A percentile compares a stretch with the other conserved stretches of the same genome.
Conservation (phyloP, 116 monocot species). For the Iris pallida region DNA sequence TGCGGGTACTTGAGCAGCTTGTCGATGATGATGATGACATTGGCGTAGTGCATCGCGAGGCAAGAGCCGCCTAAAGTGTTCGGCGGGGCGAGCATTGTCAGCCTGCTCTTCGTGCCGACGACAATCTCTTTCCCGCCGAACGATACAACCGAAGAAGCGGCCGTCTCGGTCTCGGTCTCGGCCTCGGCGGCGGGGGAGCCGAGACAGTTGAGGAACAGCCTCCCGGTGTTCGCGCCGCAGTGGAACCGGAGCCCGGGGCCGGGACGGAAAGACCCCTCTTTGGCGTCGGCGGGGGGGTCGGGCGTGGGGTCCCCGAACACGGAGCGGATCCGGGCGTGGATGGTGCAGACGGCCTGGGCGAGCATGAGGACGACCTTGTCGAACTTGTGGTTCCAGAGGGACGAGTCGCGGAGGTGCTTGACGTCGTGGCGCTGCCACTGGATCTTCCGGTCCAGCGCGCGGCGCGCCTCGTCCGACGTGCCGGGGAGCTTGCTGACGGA, state of each 20-base stretch:
- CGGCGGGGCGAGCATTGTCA: slow-evolving; percentile 56
- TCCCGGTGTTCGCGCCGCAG: slow-evolving; percentile 41
- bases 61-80: slow-evolving; percentile 74
- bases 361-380: slow-evolving; percentile 65
- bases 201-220: slow-evolving; percentile 44
- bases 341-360: slow-evolving; percentile 67
- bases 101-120: slow-evolving; percentile 54
- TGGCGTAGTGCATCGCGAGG: slow-evolving; percentile 83
- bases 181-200: slow-evolving; percentile 28
- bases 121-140: slow-evolving; percentile 54
- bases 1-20: slow-evolving; percentile 78
- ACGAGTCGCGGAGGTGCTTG: slow-evolving; percentile 47
- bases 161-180: slow-evolving; percentile 18
- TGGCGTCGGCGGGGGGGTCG: no score
- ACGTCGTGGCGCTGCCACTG: slow-evolving; percentile 71
- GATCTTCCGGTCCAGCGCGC: slow-evolving; percentile 65
- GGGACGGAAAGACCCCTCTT: no score
- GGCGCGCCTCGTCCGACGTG: slow-evolving; percentile 36
- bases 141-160: slow-evolving; percentile 13
- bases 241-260: slow-evolving; percentile 17
- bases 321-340: slow-evolving; percentile 43
- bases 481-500: slow-evolving; percentile 55
- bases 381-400: slow-evolving; percentile 75
- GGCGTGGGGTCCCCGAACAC: slow-evolving; percentile 41
- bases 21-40: slow-evolving; percentile 81